Conservation (phyloP, 805 yeast species). For the Torulaspora quercuum region DNA sequence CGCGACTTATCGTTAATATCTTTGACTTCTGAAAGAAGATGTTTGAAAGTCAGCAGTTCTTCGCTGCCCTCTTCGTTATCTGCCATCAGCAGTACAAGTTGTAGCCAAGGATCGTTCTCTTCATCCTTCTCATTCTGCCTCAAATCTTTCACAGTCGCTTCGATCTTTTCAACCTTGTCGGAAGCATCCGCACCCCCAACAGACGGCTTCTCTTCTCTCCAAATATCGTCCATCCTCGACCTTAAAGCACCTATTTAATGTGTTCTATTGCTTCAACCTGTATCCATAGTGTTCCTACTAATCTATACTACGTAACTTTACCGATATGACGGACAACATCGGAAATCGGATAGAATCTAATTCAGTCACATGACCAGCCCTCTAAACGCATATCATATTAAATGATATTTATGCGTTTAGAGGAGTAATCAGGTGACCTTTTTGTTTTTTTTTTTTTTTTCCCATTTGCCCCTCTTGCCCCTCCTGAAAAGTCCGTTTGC, state of each 20-base stretch:
- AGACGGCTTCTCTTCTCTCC: slow-evolving; percentile 14
- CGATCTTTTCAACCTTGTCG: slow-evolving; percentile 14
- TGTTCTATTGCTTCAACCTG: too few relatives aligned
- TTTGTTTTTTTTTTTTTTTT: not conserved
- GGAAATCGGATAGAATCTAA: too few relatives aligned
- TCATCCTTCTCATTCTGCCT: slow-evolving; percentile 4
- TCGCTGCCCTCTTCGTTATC: slow-evolving; percentile 23
- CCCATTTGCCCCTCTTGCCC: slow-evolving; percentile 1
- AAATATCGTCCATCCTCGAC: slow-evolving; percentile 16
- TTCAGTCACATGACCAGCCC: too few relatives aligned
- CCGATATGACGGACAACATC: not conserved
- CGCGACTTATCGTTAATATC: slow-evolving; percentile 25
- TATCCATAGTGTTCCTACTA: too few relatives aligned
- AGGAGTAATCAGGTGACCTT: too few relatives aligned
- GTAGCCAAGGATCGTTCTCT: slow-evolving; percentile 22
- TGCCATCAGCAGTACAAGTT: slow-evolving; percentile 23
- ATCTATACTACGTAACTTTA: too few relatives aligned
- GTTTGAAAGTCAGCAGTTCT: slow-evolving; percentile 23
- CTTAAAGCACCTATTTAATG: not conserved
- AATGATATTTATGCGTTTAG: slow-evolving; percentile 4
- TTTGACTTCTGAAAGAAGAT: slow-evolving; percentile 14
- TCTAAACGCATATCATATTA: slow-evolving; percentile 3
- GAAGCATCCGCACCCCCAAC: slow-evolving; percentile 6
- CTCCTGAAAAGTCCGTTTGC: too few relatives aligned
- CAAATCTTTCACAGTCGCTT: slow-evolving; percentile 2